Percentiles rank a stretch among this genome's conserved stretches.
phyloP scores from a whole-genome alignment of 2,329 filamentous ascomycete species.

The Incumbomyces delicatus region DNA sequence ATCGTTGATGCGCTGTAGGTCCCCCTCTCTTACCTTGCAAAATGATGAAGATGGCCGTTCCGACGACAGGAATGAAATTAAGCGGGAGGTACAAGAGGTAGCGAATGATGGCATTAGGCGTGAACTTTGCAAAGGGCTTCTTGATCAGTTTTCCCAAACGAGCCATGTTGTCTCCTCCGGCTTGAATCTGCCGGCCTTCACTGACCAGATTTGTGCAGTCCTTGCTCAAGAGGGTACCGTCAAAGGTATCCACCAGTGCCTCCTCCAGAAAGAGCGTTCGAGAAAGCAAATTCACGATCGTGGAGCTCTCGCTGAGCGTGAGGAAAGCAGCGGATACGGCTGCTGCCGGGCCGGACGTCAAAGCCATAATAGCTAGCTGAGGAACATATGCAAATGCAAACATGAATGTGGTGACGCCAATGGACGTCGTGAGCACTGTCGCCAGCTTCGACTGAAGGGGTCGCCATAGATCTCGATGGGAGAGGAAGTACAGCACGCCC shows the following conservation, averaged over 20 bases:
- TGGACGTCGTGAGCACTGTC: slow-evolving; percentile 58
- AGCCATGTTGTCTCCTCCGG: slow-evolving; percentile 41
- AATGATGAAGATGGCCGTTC: slow-evolving; percentile 69
- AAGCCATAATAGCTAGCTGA: slow-evolving; percentile 69
- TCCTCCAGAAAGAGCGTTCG: slow-evolving; percentile 71
- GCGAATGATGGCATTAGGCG: slow-evolving; percentile 54
- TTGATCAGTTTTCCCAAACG: slow-evolving; percentile 48
- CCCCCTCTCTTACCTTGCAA: slow-evolving; percentile 56
- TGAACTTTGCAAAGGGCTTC: slow-evolving; percentile 45
- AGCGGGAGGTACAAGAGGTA: slow-evolving; percentile 81
- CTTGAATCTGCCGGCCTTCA: slow-evolving; percentile 63
- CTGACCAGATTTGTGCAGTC: slow-evolving; percentile 55
- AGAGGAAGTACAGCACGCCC: slow-evolving; percentile 51
- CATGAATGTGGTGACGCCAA: slow-evolving; percentile 66
- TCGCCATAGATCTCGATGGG: slow-evolving; percentile 47
- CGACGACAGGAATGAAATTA: slow-evolving; percentile 86
- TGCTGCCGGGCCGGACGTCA: slow-evolving; percentile 70
- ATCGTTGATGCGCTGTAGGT: slow-evolving; percentile 51
- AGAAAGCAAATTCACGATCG: slow-evolving; percentile 43
- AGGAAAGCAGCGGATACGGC: slow-evolving; percentile 52
- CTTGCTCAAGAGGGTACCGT: slow-evolving; percentile 54
- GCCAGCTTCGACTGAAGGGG: slow-evolving; percentile 49
- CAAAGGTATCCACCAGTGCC: slow-evolving; percentile 79
- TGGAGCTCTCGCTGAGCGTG: slow-evolving; percentile 47
- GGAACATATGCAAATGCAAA: slow-evolving; percentile 81